These are phyloP conservation scores for Xylariaceae sp. DNA, from an alignment of 2,329 filamentous ascomycete species.

Conservation along the genomic window DNA sequence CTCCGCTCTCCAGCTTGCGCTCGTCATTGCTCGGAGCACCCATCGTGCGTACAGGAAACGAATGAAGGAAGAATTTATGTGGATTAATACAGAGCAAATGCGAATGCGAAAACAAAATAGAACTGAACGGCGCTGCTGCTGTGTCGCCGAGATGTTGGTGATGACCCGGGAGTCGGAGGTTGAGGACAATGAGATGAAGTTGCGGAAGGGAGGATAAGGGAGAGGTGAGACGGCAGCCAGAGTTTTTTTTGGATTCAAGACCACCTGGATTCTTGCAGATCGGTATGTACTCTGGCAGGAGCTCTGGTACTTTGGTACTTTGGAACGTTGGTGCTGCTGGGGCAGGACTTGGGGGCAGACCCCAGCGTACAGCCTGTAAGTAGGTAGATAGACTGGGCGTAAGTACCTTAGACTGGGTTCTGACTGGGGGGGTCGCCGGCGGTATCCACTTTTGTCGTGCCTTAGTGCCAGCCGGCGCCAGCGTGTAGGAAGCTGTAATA, in stretches of 20 bases:
- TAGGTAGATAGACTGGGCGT: too few species aligned
- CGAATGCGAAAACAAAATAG: neutral
- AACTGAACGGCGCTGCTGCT: neutral
- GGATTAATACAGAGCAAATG: neutral
- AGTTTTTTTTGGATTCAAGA: slow-evolving; percentile 13
- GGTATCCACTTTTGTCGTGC: neutral
- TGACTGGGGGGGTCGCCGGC: too few species aligned
- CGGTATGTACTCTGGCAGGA: slow-evolving; percentile 5
- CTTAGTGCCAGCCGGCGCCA: neutral
- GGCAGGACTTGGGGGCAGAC: too few species aligned
- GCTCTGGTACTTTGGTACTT: too few species aligned
- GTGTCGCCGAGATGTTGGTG: slow-evolving; percentile 3
- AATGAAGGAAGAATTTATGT: neutral
- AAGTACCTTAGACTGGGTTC: too few species aligned
- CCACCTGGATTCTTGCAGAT: slow-evolving; percentile 14
- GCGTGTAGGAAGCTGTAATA: neutral
- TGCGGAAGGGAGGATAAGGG: slow-evolving; percentile 2
- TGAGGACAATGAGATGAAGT: slow-evolving; percentile 8
- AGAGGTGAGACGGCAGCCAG: slow-evolving; percentile 6
- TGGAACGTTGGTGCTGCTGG: too few species aligned
- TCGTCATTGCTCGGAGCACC: slow-evolving; percentile 18
- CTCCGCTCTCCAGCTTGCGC: slow-evolving; percentile 26
- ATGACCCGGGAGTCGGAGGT: neutral
- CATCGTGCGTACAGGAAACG: slow-evolving; percentile 13
- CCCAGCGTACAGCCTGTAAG: too few species aligned